phyloP scores from a whole-genome alignment of 805 yeast species.

The Vanderwaltozyma verrucispora region DNA sequence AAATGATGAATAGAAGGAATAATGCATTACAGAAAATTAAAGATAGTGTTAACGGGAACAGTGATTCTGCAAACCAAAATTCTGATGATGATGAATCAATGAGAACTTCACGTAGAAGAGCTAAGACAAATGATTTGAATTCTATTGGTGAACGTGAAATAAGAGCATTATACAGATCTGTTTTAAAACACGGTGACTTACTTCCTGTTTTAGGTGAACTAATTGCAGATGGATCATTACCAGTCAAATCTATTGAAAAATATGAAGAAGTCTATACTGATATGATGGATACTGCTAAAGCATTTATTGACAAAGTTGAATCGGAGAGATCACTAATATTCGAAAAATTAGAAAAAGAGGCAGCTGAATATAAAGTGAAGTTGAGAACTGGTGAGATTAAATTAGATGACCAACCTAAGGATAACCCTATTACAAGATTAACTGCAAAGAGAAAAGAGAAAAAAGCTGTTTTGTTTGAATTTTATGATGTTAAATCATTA shows the following conservation, averaged over 20 bases:
- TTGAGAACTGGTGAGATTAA: slow-evolving; percentile 29
- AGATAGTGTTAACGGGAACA: slow-evolving; percentile 31
- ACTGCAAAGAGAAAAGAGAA: slow-evolving; percentile 68
- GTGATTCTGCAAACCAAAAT: slow-evolving; percentile 33
- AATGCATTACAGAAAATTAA: slow-evolving; percentile 57
- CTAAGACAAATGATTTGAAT: slow-evolving; percentile 36
- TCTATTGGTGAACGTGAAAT: slow-evolving; percentile 76
- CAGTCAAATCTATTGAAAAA: slow-evolving; percentile 72
- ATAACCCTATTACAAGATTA: slow-evolving; percentile 43
- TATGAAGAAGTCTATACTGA: slow-evolving; percentile 72
- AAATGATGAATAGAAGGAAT: slow-evolving; percentile 73
- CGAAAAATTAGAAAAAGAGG: slow-evolving; percentile 50
- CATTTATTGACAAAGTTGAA: slow-evolving; percentile 55
- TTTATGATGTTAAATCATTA: slow-evolving; percentile 73
- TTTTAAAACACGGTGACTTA: slow-evolving; percentile 74
- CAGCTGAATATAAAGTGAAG: slow-evolving; percentile 42
- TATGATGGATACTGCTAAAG: slow-evolving; percentile 50
- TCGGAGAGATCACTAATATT: slow-evolving; percentile 45
- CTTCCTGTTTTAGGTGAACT: slow-evolving; percentile 70
- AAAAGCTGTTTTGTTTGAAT: slow-evolving; percentile 83
- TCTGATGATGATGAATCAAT: slow-evolving; percentile 31
- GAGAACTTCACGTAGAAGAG: slow-evolving; percentile 30
- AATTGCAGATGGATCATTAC: slow-evolving; percentile 79
- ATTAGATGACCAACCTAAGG: slow-evolving; percentile 24
- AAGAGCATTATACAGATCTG: slow-evolving; percentile 73